Conservation (phyloP, 1,284 basidiomycete species). For the Gomphus bonarii region DNA sequence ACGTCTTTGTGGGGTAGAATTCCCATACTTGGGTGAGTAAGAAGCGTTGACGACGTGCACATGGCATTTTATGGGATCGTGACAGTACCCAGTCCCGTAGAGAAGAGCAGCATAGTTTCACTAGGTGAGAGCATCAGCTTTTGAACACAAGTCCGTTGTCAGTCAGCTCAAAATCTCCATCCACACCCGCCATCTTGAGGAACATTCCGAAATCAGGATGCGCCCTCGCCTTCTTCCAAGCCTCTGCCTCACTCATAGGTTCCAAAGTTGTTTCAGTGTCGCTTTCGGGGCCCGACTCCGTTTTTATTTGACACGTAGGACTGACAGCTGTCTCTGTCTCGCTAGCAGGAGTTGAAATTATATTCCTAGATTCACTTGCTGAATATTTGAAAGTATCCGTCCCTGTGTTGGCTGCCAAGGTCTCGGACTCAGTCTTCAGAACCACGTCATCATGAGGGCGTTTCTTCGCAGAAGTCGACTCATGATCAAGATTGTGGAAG, state of each 20-base stretch:
- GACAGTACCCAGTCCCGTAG: too few relatives aligned
- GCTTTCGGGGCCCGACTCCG: not conserved
- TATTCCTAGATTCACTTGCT: not conserved
- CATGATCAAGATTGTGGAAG: not conserved
- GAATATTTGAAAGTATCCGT: not conserved
- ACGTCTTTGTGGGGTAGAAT: not conserved
- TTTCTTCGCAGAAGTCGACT: not conserved
- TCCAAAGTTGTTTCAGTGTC: not conserved
- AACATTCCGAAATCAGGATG: not conserved
- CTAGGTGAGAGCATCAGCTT: not conserved
- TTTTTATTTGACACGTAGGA: not conserved
- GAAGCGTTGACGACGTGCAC: too few relatives aligned
- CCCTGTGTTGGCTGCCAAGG: not conserved
- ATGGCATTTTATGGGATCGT: too few relatives aligned
- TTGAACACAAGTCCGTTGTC: not conserved
- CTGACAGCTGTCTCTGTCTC: not conserved
- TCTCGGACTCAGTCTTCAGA: not conserved
- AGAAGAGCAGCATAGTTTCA: not conserved
- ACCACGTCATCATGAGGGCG: not conserved
- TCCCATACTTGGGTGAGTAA: not conserved
- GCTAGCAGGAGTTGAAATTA: not conserved
- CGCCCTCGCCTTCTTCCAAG: not conserved
- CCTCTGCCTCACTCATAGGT: not conserved
- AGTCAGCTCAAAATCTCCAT: not conserved
- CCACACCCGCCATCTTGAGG: not conserved